Percentiles rank a stretch among this genome's conserved stretches.
phyloP scores from a whole-genome alignment of 768 basidiomycete genomes.

The Boletus rubroflammeus region DNA sequence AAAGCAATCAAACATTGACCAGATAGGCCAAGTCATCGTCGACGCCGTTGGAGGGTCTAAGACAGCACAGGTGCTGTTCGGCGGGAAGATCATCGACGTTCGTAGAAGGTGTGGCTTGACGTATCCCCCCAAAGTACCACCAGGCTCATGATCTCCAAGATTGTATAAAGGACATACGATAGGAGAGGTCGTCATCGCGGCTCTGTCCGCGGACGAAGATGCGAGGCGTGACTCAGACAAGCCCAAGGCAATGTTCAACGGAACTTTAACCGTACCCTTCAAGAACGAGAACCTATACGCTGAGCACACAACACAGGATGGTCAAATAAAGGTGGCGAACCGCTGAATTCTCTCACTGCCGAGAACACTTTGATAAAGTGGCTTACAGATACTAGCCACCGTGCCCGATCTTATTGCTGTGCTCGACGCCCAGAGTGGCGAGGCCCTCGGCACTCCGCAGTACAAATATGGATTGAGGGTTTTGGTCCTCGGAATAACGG shows the following conservation, averaged over 20 bases:
- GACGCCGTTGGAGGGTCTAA: slow-evolving; percentile 34
- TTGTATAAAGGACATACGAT: slow-evolving; percentile 40
- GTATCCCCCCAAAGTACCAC: neutral
- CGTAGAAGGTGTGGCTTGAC: slow-evolving; percentile 27
- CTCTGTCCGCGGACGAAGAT: slow-evolving; percentile 28
- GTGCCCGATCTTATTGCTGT: slow-evolving; percentile 68
- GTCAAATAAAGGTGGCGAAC: slow-evolving; percentile 16
- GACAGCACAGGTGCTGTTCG: slow-evolving; percentile 45
- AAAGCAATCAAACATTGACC: slow-evolving; percentile 41
- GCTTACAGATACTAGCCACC: slow-evolving; percentile 42
- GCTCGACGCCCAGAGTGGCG: slow-evolving; percentile 58
- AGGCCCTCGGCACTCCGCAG: slow-evolving; percentile 60
- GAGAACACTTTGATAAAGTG: slow-evolving; percentile 1
- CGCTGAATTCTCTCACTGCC: neutral
- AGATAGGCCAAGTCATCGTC: slow-evolving; percentile 34
- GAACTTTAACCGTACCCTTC: slow-evolving; percentile 50
- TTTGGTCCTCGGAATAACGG: slow-evolving; percentile 45
- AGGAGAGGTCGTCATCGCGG: slow-evolving; percentile 34
- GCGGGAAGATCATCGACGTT: slow-evolving; percentile 59
- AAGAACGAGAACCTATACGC: slow-evolving; percentile 61
- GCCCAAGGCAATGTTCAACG: slow-evolving; percentile 21
- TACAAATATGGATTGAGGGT: slow-evolving; percentile 61
- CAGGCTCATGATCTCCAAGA: slow-evolving; percentile 6
- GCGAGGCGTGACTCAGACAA: slow-evolving; percentile 22
- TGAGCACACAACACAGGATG: slow-evolving; percentile 35